phyloP scores from a whole-genome alignment of 345 rosid genomes.

The Eucalyptus pauciflora region DNA sequence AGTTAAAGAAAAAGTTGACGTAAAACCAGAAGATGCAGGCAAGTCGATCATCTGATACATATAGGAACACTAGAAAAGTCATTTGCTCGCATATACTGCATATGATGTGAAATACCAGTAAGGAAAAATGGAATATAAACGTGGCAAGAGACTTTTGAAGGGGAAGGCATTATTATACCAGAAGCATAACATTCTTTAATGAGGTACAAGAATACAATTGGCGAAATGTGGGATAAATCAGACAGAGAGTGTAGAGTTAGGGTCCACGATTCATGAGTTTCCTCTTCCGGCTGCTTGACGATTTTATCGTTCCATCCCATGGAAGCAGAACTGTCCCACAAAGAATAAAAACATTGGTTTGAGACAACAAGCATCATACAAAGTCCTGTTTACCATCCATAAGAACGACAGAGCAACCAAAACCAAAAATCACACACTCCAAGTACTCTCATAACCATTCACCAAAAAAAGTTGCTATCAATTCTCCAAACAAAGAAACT shows the following conservation, averaged over 20 bases:
- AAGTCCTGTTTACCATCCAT: background rate
- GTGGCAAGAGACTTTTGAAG: background rate
- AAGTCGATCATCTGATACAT: background rate
- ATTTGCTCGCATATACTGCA: background rate
- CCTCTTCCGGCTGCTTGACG: background rate
- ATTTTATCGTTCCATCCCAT: slow-evolving; percentile 38
- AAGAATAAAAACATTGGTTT: background rate
- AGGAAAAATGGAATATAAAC: background rate
- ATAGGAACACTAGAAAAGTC: background rate
- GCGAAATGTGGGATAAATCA: slow-evolving; percentile 54
- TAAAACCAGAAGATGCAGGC: background rate
- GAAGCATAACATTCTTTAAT: slow-evolving; percentile 63
- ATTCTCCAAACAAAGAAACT: background rate
- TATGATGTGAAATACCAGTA: background rate
- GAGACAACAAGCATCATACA: background rate
- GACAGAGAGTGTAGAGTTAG: slow-evolving; percentile 43
- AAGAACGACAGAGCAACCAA: background rate
- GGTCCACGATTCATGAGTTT: slow-evolving; percentile 6
- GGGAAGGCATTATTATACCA: slow-evolving; percentile 24
- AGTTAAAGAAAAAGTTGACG: background rate
- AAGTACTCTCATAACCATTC: background rate
- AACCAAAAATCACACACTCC: background rate
- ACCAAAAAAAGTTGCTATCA: background rate
- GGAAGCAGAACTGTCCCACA: background rate
- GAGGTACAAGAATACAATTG: slow-evolving; percentile 66